Base-by-base conservation (phyloP, 345 rosid genomes). In the Toxicodendron radicans region DNA sequence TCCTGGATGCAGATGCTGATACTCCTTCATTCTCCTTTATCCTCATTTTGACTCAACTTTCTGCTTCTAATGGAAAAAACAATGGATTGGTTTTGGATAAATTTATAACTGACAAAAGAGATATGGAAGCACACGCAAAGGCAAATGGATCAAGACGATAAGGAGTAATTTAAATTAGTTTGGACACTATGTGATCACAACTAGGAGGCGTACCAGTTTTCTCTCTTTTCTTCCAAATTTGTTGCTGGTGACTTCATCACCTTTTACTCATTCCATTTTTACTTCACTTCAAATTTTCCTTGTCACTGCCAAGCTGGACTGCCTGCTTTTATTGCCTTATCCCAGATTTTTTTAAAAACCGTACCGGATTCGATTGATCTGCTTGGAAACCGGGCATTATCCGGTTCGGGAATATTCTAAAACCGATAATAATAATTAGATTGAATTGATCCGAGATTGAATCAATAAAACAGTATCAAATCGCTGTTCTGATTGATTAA, bases 1-100 rank as follows among this genome's bases (percentile, higher is more conserved):
- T 86, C 68, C 79, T 79, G 27, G 91, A 85, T 5, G 91, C 88
- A n/a, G 91, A 85, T 7, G 90, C 87, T 13, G 90, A 87, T 49
- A 76, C 84, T 13, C 81, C 88, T 41, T 78, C 83, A 33, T 75
- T 70, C 21, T 78, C 88, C 61, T 87, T 86, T 14, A 89, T 80
- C 82, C 90, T 87, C 93, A 87, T 89, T 68, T 69, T 64, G 14
- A 12, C 58, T 38, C 8, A 7, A 7, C 43, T 38, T 38, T 38
- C 43, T 38, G 8, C n/a, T 38, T 38, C 43, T 7, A 38, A 5
- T 38, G 9, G 7, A 38, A 38, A 38, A 38, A 5, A 38, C 6
- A 35, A 35, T 35, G 7, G 5, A 35, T 35, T 3, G 38, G 38
- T 6, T 35, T 0, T 35, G 38, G 38, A 35, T 35, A 35, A 27